phyloP scores from a whole-genome alignment of 2,329 filamentous ascomycete genomes.

The Purpureocillium takamizusanense region DNA sequence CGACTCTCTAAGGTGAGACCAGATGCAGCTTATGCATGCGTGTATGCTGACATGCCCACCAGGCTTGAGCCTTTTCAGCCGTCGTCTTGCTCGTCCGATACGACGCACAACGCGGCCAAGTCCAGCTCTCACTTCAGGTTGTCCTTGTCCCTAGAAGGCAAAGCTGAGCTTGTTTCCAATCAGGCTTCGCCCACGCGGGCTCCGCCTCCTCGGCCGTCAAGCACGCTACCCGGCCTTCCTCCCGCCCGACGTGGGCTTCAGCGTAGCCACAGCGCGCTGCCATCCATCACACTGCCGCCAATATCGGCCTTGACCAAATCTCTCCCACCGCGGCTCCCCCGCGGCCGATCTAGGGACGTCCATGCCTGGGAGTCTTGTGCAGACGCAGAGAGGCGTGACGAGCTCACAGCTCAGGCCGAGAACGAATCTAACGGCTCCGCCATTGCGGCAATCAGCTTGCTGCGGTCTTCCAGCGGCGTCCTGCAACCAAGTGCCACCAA shows the following conservation, averaged over 20 bases:
- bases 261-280: conserved; percentile 62
- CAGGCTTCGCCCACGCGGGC: conserved; percentile 54
- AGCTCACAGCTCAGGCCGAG: conserved; percentile 72
- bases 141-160: conserved; percentile 79
- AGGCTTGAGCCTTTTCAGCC: conserved; percentile 36
- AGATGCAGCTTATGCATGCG: not conserved
- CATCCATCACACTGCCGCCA: conserved; percentile 47
- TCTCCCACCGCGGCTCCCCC: conserved; percentile 46
- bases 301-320: conserved; percentile 42
- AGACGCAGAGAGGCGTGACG: conserved; percentile 69
- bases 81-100: conserved; percentile 30
- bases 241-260: conserved; percentile 46
- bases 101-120: conserved; percentile 27
- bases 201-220: conserved; percentile 38
- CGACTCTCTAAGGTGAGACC: conserved; percentile 36
- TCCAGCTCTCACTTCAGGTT: conserved; percentile 57
- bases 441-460: conserved; percentile 69
- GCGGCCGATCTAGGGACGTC: conserved; percentile 76
- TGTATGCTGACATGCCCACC: not conserved
- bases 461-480: conserved; percentile 57
- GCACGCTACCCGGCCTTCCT: conserved; percentile 37
- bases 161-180: conserved; percentile 73
- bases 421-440: conserved; percentile 73
- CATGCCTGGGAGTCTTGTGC: conserved; percentile 89
- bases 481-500: conserved; percentile 52